These are phyloP conservation scores for Penicillium soppii DNA, from an alignment of 495 filamentous ascomycete genomes.

Conservation along the genomic window DNA sequence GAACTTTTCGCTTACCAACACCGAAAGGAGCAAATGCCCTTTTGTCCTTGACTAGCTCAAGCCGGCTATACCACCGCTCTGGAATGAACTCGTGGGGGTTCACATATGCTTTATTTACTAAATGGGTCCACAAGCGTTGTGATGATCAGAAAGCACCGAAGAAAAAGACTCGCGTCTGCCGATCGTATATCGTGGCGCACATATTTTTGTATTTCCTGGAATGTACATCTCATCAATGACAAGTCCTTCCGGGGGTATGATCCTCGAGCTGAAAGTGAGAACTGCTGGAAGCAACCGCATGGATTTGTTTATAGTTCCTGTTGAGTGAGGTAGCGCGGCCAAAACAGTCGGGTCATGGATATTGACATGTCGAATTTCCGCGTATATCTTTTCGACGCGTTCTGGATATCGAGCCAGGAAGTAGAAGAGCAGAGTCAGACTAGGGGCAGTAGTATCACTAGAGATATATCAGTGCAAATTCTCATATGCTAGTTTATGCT, in stretches of 20 bases:
- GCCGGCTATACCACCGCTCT: slow-evolving; percentile 48
- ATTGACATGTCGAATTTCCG: slow-evolving; percentile 9
- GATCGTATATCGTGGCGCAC: slow-evolving; percentile 34
- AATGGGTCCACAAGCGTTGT: too few species aligned
- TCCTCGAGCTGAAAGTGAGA: slow-evolving; percentile 27
- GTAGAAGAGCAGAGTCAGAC: slow-evolving; percentile 34
- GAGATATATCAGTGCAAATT: background rate
- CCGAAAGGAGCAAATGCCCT: slow-evolving; percentile 52
- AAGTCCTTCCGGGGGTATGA: slow-evolving; percentile 46
- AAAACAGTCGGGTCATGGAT: background rate
- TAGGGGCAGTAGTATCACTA: slow-evolving; percentile 32
- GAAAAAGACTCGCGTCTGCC: slow-evolving; percentile 29
- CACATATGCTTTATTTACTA: slow-evolving; percentile 7
- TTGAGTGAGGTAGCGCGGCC: slow-evolving; percentile 22
- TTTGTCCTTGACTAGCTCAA: slow-evolving; percentile 34
- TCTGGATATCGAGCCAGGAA: slow-evolving; percentile 29
- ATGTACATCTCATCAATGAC: slow-evolving; percentile 47
- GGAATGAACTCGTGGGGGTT: slow-evolving; percentile 40
- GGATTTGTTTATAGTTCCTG: slow-evolving; percentile 49
- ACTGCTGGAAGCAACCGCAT: slow-evolving; percentile 47
- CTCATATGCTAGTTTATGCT: too few species aligned
- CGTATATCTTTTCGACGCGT: slow-evolving; percentile 15
- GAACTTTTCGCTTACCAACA: slow-evolving; percentile 23
- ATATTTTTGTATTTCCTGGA: slow-evolving; percentile 42
- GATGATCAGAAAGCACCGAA: too few species aligned